These are phyloP conservation scores for Cyclostephanos invisitatus DNA, from an alignment of 108 stramenopile species.

Conservation along the genomic window DNA sequence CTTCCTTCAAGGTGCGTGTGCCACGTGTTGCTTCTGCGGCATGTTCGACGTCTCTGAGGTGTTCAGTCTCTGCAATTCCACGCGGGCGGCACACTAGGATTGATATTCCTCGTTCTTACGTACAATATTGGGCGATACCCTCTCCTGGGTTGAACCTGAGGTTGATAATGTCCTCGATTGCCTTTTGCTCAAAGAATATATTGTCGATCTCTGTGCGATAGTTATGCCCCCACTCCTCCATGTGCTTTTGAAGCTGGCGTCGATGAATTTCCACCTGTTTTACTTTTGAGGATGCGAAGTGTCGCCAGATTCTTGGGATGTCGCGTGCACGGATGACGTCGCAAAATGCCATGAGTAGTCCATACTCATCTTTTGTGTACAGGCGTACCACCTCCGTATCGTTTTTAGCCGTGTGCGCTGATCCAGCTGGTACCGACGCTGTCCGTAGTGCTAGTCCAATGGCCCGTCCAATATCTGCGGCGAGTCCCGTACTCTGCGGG, in stretches of 20 bases:
- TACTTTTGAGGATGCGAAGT: background rate
- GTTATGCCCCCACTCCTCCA: background rate
- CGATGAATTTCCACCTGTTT: background rate
- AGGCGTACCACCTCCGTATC: too few relatives aligned
- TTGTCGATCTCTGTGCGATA: conserved; percentile 8
- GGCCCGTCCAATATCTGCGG: too few relatives aligned
- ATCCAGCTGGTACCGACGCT: too few relatives aligned
- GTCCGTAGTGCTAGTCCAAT: too few relatives aligned
- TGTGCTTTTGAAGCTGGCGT: background rate
- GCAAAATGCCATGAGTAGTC: too few relatives aligned
- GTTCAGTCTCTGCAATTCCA: conserved; percentile 1
- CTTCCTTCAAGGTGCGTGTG: conserved; percentile 13
- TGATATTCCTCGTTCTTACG: conserved; percentile 3
- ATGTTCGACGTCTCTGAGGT: background rate
- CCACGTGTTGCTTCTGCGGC: background rate
- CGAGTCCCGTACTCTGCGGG: too few relatives aligned
- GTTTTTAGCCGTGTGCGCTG: too few relatives aligned
- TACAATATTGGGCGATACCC: background rate
- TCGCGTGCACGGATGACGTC: too few relatives aligned
- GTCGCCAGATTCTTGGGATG: too few relatives aligned
- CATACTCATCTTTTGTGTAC: too few relatives aligned
- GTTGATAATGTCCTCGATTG: conserved; percentile 16
- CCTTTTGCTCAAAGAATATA: conserved; percentile 12
- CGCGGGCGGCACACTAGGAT: conserved; percentile 1
- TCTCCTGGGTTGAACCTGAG: background rate